Base-by-base conservation (phyloP, 2,329 filamentous ascomycete genomes). In the Stenocarpella maydis region DNA sequence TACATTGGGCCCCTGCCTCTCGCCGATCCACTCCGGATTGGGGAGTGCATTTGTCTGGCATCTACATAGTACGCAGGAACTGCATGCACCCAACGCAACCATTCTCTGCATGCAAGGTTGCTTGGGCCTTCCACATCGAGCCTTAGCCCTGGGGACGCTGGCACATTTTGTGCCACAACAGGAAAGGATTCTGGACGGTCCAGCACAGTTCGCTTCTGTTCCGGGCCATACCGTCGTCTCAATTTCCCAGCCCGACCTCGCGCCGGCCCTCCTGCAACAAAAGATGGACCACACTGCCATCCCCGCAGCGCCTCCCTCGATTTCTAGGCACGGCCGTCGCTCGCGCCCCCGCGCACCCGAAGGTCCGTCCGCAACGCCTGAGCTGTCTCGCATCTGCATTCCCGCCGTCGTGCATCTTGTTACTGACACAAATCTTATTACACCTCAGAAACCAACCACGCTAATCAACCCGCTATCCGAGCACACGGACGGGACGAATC, bases 241-340 rank as follows among this genome's bases (percentile, higher is more conserved):
- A 67, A 67, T 58, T 58, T 58, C 52, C 52, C 65, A 31, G 58
- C 43, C 37, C 58, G 53, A 66, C 53, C 52, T 66, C 41, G 37
- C 54, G 21, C 47, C 52, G 54, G 37, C 58, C 47, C 52, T 26
- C 49, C 49, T 55, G 58, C 49, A 64, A 52, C 54, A 53, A 67
- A 67, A 53, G 41, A 71, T 71, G 70, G 70, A 71, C 53, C 67
- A 58, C 41, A 52, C 52, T 50, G 65, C 41, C 39, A 43, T 58
- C 65, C 65, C 65, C 65, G 65, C 65, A 67, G 53, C 73, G 73
- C 69, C 71, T 76, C 43, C 76, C 69, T 58, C 72, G 72, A 69
- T 68, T 53, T 41, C 69, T 50, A 64, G 71, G 34, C 65, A 71
- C 39, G 34, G 73, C 71, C 67, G 74, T 75, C 72, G 72, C 71